Percentiles rank a stretch among this genome's conserved stretches.
Conservation (phyloP, 2,329 filamentous ascomycete species). For the Fonsecaea nubica region DNA sequence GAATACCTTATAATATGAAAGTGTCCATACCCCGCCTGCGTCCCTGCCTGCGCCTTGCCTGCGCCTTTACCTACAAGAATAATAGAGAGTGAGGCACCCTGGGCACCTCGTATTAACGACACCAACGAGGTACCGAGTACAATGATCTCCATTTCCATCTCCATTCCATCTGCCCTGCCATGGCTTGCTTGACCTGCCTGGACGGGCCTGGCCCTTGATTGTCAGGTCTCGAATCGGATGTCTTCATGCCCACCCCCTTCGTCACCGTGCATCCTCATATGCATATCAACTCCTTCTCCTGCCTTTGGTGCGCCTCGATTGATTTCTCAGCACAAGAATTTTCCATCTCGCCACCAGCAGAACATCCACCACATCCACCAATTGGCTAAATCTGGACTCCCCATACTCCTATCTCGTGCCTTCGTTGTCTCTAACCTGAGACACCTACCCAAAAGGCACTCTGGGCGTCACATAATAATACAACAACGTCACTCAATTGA, state of each 20-base stretch:
- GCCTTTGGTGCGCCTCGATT: background rate
- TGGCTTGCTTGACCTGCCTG: background rate
- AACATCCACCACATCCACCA: background rate
- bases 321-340: slow-evolving; percentile 22
- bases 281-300: slow-evolving; percentile 11
- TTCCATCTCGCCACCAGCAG: slow-evolving; percentile 8
- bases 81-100: too few species aligned
- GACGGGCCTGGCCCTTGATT: background rate
- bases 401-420: background rate
- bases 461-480: background rate
- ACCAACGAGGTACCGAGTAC: background rate
- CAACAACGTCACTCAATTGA: background rate
- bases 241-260: background rate
- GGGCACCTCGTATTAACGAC: too few species aligned
- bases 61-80: too few species aligned
- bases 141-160: background rate
- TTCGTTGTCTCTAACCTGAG: background rate
- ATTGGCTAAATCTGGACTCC: background rate
- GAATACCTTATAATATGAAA: background rate
- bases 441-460: too few species aligned
- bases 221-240: slow-evolving; percentile 8
- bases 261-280: slow-evolving; percentile 18
- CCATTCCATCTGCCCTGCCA: slow-evolving; percentile 1
- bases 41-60: too few species aligned
- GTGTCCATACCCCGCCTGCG: background rate